Conservation (phyloP, 148 eudicot genomes). For the Vaccinium myrtillus region DNA sequence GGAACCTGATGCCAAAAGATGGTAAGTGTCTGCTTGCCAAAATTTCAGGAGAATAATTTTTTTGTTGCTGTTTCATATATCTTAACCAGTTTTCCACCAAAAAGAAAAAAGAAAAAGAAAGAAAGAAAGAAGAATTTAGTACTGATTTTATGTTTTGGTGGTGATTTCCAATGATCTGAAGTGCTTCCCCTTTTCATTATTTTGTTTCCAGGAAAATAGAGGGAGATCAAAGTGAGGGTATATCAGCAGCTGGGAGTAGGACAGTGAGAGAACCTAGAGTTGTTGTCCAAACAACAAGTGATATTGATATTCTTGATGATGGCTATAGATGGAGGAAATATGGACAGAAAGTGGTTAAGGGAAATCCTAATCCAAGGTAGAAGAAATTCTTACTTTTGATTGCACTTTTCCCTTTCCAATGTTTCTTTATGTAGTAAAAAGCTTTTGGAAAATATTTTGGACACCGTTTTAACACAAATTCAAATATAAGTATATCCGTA, state of each 20-base stretch:
- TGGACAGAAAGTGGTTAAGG: conserved; percentile 82
- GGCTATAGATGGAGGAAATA: conserved; percentile 88
- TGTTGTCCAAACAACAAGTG: conserved; percentile 84
- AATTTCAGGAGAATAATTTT: neutral
- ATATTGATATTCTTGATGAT: conserved; percentile 83
- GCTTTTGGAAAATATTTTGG: neutral
- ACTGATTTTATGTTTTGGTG: neutral
- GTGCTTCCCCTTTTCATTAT: neutral
- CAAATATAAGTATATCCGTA: neutral
- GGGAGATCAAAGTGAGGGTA: conserved; percentile 54
- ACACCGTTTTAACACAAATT: neutral
- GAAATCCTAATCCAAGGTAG: conserved; percentile 83
- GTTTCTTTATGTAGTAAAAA: neutral
- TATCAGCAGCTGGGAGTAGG: conserved; percentile 63
- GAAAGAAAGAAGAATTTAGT: neutral
- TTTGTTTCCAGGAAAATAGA: conserved; percentile 48
- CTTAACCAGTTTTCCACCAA: too few relatives aligned
- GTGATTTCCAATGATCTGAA: neutral
- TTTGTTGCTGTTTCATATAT: too few relatives aligned
- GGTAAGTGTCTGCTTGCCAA: neutral
- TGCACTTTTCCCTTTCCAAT: neutral
- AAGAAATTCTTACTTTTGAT: neutral
- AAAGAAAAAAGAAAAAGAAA: too few relatives aligned
- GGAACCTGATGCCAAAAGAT: conserved; percentile 24
- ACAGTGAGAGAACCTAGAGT: conserved; percentile 82